Percentiles rank a stretch among this genome's conserved stretches.
Conservation (phyloP, 352 stramenopile species). For the Nothophytophthora sp. region DNA sequence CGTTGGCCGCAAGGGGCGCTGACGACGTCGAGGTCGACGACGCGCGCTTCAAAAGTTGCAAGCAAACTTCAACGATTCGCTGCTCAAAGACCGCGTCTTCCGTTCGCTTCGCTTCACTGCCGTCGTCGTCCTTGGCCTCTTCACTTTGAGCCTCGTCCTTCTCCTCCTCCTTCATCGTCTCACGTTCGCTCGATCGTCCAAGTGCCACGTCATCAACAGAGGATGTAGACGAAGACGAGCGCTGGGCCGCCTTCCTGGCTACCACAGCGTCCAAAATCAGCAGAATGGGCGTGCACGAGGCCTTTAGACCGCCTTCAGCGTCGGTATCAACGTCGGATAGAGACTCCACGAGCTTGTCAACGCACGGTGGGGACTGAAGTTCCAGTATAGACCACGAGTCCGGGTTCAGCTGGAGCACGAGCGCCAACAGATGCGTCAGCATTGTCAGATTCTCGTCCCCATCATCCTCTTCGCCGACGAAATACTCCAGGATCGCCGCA, state of each 20-base stretch:
- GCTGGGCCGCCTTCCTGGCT: conserved; percentile 21
- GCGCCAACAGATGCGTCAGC: conserved; percentile 65
- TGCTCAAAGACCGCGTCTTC: conserved; percentile 30
- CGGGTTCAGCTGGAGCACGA: conserved; percentile 66
- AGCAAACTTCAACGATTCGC: conserved; percentile 36
- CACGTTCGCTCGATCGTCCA: no score
- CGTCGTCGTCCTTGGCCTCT: conserved; percentile 10
- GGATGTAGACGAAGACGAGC: conserved; percentile 4
- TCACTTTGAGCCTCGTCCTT: no score
- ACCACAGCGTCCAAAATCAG: conserved; percentile 70
- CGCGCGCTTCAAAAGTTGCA: conserved; percentile 29
- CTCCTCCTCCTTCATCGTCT: no score
- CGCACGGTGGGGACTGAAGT: conserved; percentile 42
- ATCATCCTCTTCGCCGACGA: conserved; percentile 24
- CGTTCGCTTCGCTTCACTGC: background rate
- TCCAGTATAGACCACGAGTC: conserved; percentile 38
- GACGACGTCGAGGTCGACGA: conserved; percentile 5
- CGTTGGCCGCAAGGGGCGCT: conserved; percentile 1
- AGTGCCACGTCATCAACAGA: conserved; percentile 10
- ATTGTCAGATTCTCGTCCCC: conserved; percentile 49
- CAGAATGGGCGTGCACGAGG: conserved; percentile 59
- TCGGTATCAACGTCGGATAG: conserved; percentile 17
- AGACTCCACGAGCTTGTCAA: conserved; percentile 49
- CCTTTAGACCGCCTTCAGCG: conserved; percentile 14
- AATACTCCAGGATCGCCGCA: conserved; percentile 43